Conservation (phyloP, 805 yeast species). For the Candida insectorum region DNA sequence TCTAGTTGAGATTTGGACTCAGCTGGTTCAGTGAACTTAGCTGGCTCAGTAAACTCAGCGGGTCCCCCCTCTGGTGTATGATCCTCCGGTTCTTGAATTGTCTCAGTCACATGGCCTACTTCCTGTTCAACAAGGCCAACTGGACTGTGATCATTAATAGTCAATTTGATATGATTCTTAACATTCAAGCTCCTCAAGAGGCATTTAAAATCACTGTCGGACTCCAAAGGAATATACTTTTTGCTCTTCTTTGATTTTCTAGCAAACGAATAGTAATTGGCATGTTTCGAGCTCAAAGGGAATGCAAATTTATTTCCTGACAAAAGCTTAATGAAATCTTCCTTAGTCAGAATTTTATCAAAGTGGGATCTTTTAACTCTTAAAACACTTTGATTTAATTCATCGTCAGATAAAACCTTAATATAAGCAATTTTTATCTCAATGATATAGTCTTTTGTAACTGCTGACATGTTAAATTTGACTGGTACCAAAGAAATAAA, state of each 20-base stretch:
- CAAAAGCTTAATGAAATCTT: conserved; percentile 11
- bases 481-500: no score
- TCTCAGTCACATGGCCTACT: not conserved
- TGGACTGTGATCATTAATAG: conserved; percentile 7
- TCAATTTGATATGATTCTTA: conserved; percentile 40
- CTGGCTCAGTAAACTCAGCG: not conserved
- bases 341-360: conserved; percentile 11
- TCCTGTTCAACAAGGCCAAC: not conserved
- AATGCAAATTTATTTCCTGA: conserved; percentile 4
- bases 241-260: conserved; percentile 49
- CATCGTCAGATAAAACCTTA: no score
- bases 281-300: conserved; percentile 3
- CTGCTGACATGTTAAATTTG: no score
- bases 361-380: no score
- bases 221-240: conserved; percentile 36
- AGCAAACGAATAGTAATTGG: conserved; percentile 9
- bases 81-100: not conserved
- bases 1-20: not conserved
- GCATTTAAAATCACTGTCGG: conserved; percentile 38
- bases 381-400: no score
- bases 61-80: no score
- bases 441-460: no score
- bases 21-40: not conserved
- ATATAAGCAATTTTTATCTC: no score
- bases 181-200: conserved; percentile 47